Base-by-base conservation (phyloP, 2,329 filamentous ascomycete genomes). In the Colletotrichum abscissum region DNA sequence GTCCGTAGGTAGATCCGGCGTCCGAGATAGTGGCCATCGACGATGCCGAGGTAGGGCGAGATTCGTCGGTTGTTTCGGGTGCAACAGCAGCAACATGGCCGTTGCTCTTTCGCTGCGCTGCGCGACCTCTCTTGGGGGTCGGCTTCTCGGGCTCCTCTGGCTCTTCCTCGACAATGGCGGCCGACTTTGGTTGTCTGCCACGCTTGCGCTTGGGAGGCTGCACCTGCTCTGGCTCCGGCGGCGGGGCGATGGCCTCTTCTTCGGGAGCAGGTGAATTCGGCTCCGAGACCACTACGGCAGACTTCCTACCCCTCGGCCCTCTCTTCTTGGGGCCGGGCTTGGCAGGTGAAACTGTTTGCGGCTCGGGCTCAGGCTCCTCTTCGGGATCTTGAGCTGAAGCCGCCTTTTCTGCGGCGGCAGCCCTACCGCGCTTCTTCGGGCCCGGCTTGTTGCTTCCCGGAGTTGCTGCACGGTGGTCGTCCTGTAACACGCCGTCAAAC, bases 41-140 rank as follows among this genome's bases (percentile, higher is more conserved):
- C 0, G 87, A 88, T 2, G 89, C 85, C 0, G 88, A 88, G 0
- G 84, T 85, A 1, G 88, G 88, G 2, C 88, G 85, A 7, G 86
- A 85, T 28, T 88, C 86, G 42, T 87, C 86, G 38, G 83, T 84
- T 69, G 78, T 73, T 63, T 75, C 74, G 5, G 73, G 24, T 11
- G 52, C 38, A 33, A 38, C 38, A 33, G 26, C 35, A 5, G 64
- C 28, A 12, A 42, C 67, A 16, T 58, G 62, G 14, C 72, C 68
- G n/a, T 74, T 74, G 63, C 72, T 72, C 38, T 72, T 64, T 56
- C 64, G 69, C 42, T 72, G 72, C 2, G 70, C 62, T 7, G 58
- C 65, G 55, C 74, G 72, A 12, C 62, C 72, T 22, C 74, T 65
- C 65, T 75, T 75, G 14, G 74, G 64, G 4, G 68, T 63, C 1